phyloP scores from a whole-genome alignment of 352 stramenopile species.

The Achlya hypogyna region DNA sequence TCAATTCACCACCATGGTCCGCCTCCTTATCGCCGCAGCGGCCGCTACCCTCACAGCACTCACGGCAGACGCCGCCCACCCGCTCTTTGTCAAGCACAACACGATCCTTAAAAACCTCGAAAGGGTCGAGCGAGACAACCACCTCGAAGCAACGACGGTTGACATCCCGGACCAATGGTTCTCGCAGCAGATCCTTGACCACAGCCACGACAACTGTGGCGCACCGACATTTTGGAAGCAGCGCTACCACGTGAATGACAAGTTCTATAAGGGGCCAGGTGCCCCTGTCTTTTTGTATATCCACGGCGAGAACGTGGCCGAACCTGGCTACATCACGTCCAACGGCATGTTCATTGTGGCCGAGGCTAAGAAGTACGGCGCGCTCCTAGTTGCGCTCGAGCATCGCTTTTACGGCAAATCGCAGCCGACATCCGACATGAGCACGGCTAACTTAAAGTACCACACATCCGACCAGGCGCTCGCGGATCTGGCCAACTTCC shows the following conservation, averaged over 20 bases:
- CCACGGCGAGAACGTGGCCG: constrained; percentile 91
- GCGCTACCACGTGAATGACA: constrained; percentile 84
- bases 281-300: constrained; percentile 89
- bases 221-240: constrained; percentile 31
- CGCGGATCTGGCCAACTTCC: constrained; percentile 64
- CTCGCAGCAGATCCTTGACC: neutral
- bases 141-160: no score
- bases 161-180: neutral
- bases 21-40: neutral
- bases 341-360: constrained; percentile 92
- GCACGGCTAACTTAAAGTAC: constrained; percentile 59
- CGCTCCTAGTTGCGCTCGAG: constrained; percentile 91
- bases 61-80: neutral
- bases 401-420: constrained; percentile 94
- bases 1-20: neutral
- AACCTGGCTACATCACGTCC: constrained; percentile 86
- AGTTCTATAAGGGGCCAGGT: constrained; percentile 43
- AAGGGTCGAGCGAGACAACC: no score
- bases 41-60: neutral
- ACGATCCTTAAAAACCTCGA: no score
- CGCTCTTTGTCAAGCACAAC: neutral
- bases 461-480: constrained; percentile 89
- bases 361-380: constrained; percentile 78
- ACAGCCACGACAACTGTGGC: neutral
- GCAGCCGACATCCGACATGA: constrained; percentile 56